These are phyloP conservation scores for Vachellia collinsii DNA, from an alignment of 306 rosid genomes.

Conservation along the genomic window DNA sequence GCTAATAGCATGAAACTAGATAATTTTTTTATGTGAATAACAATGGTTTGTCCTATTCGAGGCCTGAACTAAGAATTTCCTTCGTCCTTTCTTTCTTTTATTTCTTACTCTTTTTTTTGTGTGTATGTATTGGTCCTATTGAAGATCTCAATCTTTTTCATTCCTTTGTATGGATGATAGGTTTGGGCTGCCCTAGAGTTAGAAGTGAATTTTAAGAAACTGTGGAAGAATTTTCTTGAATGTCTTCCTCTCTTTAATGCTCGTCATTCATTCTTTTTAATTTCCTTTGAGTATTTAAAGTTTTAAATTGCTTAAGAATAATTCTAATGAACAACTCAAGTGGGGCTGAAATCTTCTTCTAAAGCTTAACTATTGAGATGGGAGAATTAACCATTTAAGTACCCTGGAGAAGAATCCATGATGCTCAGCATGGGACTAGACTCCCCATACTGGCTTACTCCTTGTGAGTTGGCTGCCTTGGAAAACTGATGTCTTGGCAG, in stretches of 20 bases:
- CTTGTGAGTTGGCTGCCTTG: too few species aligned
- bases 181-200: not conserved
- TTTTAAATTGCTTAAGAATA: conserved; percentile 8
- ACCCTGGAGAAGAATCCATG: too few species aligned
- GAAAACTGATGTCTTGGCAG: not conserved
- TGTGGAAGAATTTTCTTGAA: not conserved
- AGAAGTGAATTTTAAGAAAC: not conserved
- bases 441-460: too few species aligned
- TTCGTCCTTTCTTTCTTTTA: not conserved
- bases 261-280: conserved; percentile 1
- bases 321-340: not conserved
- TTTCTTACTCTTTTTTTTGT: not conserved
- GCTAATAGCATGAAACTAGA: too few species aligned
- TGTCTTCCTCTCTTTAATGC: conserved; percentile 4
- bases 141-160: not conserved
- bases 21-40: too few species aligned
- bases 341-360: too few species aligned
- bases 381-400: too few species aligned
- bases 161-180: not conserved
- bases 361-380: too few species aligned
- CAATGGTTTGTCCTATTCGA: conserved; percentile 1
- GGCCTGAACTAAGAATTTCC: not conserved
- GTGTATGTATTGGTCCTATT: conserved; percentile 8
- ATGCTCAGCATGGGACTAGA: too few species aligned
- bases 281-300: conserved; percentile 8